phyloP scores from a whole-genome alignment of 495 filamentous ascomycete species.

The Aspergillus asperescens region DNA sequence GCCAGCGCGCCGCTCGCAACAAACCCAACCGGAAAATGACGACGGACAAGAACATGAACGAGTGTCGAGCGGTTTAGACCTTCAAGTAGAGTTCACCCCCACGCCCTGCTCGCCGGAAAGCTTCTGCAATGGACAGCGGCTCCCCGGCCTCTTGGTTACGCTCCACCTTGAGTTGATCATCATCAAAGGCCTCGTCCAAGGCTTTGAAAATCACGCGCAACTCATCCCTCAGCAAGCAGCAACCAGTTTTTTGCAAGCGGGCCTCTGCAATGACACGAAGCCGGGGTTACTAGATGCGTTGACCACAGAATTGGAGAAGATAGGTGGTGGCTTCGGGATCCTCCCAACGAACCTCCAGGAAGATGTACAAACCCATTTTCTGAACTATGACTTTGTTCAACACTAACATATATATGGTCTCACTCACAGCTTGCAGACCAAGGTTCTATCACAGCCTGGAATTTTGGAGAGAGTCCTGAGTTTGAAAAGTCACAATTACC shows the following conservation, averaged over 20 bases:
- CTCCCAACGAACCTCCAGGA: neutral
- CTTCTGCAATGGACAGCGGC: neutral
- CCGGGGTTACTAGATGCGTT: neutral
- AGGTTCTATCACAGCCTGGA: neutral
- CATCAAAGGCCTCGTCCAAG: neutral
- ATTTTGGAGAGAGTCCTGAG: neutral
- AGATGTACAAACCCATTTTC: neutral
- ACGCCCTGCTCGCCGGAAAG: neutral
- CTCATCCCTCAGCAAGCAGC: neutral
- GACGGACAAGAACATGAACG: neutral
- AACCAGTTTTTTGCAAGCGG: neutral
- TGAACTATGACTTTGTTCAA: neutral
- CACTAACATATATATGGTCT: neutral
- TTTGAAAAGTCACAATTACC: neutral
- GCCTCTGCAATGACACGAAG: neutral
- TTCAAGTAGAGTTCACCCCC: neutral
- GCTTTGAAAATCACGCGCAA: neutral
- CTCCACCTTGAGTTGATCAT: neutral
- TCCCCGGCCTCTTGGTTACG: neutral
- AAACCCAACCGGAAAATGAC: neutral
- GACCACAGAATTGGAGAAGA: neutral
- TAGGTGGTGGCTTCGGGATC: neutral
- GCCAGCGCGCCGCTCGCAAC: neutral
- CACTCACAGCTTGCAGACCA: neutral
- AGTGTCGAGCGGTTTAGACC: neutral